A percentile compares a stretch with the other conserved stretches of the same genome.
phyloP scores from a whole-genome alignment of 495 filamentous ascomycete genomes.

The Aspergillus conjunctus region DNA sequence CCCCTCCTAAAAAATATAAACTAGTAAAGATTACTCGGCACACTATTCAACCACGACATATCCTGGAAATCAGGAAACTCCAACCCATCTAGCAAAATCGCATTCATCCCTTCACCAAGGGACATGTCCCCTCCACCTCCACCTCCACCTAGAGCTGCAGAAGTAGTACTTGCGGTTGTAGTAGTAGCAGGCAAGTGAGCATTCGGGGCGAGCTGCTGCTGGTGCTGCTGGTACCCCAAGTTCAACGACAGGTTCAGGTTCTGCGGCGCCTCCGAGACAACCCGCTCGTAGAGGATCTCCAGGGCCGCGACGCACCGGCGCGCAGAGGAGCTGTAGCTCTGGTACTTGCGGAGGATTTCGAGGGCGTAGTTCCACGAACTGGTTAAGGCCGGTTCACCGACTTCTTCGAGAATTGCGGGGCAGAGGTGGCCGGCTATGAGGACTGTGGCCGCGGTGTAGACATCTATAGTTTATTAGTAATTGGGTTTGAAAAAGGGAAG shows the following conservation, averaged over 20 bases:
- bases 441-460: conserved; percentile 44
- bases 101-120: conserved; percentile 35
- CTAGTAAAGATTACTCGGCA: conserved; percentile 37
- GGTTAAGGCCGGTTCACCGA: conserved; percentile 30
- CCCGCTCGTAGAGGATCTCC: conserved; percentile 43
- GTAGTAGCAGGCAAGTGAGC: too few relatives aligned
- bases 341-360: conserved; percentile 40
- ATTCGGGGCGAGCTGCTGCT: too few relatives aligned
- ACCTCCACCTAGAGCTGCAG: too few relatives aligned
- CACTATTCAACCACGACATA: conserved; percentile 46
- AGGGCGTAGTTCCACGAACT: conserved; percentile 38
- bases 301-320: conserved; percentile 41
- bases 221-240: too few relatives aligned
- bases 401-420: conserved; percentile 33
- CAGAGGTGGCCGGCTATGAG: conserved; percentile 41
- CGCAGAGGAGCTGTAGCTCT: conserved; percentile 39
- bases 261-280: conserved; percentile 29
- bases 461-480: conserved; percentile 23
- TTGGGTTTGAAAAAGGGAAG: too few relatives aligned
- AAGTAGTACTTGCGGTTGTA: too few relatives aligned
- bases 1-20: too few relatives aligned
- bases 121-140: conserved; percentile 27
- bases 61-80: conserved; percentile 41
- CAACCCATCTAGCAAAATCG: conserved; percentile 33
- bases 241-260: too few relatives aligned